Evolutionary conservation across 768 basidiomycete genomes (phyloP), one percentile per base, ranked within the genome.

Genomic region (Lanmaoa rubissima): DNA sequence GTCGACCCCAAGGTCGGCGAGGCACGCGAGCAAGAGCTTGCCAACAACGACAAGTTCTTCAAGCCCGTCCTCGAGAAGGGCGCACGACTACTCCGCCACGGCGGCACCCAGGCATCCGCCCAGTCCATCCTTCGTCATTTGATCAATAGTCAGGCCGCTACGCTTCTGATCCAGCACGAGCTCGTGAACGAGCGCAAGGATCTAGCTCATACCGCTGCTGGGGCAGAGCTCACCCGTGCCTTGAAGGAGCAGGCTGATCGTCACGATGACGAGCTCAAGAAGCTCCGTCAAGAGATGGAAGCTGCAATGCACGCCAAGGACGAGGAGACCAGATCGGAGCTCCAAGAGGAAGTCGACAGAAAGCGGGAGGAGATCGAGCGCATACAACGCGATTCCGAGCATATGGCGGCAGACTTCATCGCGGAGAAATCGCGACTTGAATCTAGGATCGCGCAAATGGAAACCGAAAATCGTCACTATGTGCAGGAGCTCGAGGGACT

Each of bases 91-190:
- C 60, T 73, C 13, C 78, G 82, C 17, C 79, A 82, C 54, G 57
- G 66, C 36, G 75, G 75, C 43, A 76, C 74, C 3, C 53, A 73
- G 5, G 60, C 73, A 17, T 80, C 80, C 3, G 78, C 79, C 0
- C 75, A 73, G 0, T 57, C 61, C 11, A 74, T 83, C 51, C 57
- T 86, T 0, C 74, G 75, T 5, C 69, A 73, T 34, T 65, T 86
- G 56, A 60, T 80, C 16, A 66, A 70, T 28, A 75, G 69, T 8
- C 66, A 69, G 28, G 77, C 83, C 0, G 60, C 74, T 3, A 71
- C 78, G 2, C 71, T 86, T 4, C 75, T 74, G 24, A 83, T 86
- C 48, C 85, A 85, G 60, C 69, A 73, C 28, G 84, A 87, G 63
- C 70, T 85, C 14, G 80, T 85, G 5, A 78, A 78, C 54, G 71